Evolutionary conservation across 306 rosid species (phyloP).

Genomic region (Urtica urens): DNA sequence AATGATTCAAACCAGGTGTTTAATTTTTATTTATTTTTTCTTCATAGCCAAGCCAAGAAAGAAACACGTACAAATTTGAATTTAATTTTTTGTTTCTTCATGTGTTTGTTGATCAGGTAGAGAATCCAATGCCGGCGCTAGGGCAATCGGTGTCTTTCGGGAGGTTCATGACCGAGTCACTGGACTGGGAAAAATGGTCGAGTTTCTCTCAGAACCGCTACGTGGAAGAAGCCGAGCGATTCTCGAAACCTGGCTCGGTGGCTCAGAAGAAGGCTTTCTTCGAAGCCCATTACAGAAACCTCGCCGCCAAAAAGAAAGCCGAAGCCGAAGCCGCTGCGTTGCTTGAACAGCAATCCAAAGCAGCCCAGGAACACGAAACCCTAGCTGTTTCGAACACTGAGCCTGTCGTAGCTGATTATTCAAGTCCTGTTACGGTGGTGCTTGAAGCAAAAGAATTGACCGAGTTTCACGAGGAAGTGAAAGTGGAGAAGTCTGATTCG

Average conservation of each 20-base stretch:
- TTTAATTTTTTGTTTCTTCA: neutral
- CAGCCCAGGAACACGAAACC: conserved; percentile 8
- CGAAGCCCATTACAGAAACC: conserved; percentile 91
- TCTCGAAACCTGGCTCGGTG: conserved; percentile 72
- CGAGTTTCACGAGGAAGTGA: conserved; percentile 30
- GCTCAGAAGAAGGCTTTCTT: conserved; percentile 98
- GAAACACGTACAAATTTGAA: neutral
- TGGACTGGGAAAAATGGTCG: conserved; percentile 94
- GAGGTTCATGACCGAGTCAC: conserved; percentile 65
- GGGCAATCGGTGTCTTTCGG: conserved; percentile 90
- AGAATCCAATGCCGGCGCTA: conserved; percentile 53
- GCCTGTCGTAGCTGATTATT: conserved; percentile 4
- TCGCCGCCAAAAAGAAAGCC: conserved; percentile 78
- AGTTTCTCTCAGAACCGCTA: conserved; percentile 72
- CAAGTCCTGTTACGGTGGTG: conserved; percentile 18
- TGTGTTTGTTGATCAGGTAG: conserved; percentile 34
- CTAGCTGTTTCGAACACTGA: conserved; percentile 17
- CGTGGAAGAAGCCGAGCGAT: conserved; percentile 90
- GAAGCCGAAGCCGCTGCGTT: conserved; percentile 41
- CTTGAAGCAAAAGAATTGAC: too few species aligned
- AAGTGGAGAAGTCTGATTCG: conserved; percentile 25
- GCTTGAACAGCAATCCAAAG: conserved; percentile 55
- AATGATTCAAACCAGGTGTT: conserved; percentile 72
- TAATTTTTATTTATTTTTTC: neutral
- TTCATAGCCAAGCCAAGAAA: neutral